Evolutionary conservation across 2,329 filamentous ascomycete species (phyloP), one percentile per base, ranked within the genome.

Genomic region (Didymella sp.): DNA sequence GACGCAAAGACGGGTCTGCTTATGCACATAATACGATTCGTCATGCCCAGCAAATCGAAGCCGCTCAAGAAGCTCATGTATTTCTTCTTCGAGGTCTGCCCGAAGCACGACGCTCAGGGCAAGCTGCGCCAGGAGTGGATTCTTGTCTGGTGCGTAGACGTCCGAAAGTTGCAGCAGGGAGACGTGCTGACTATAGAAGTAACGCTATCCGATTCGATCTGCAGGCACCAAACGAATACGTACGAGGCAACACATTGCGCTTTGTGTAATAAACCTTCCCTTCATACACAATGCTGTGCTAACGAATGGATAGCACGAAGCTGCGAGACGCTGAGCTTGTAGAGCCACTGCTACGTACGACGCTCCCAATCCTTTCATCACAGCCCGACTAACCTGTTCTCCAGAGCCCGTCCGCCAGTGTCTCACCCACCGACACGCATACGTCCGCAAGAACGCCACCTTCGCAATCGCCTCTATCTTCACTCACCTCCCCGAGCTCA

Each of bases 101-200:
- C 94, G 37, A 99, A 99, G 82, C 88, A 92, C 56, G 95, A 99
- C 78, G 84, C 88, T 51, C 88, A 84, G 74, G 95, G 95, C 73
- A 99, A 98, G 84, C 82, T 99, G 64, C 97, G 97, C 84, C 95
- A 99, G 80, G 95, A 99, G 81, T 98, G 97, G 92, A 99, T 99
- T 77, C 81, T 99, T 73, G 95, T 99, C 71, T 99, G 95, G 94
- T 97, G 80, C 67, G 83, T 76, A 40, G 17, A 47, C 15, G 28
- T 1, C 8, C 22, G 33, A 5, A 22, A 19, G 9, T 17, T 35
- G 31, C 13, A 44, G 15, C 6, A 15, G 15, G n/a, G n/a, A 0
- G 4, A 15, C 4, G 51, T 17, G 37, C 59, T 78, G 63, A 78
- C 66, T 27, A 31, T 17, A 50, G 50, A 70, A 97, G 94, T 79